These are phyloP conservation scores for Boletus semigastroideus DNA, from an alignment of 1,284 basidiomycete genomes.

Conservation along the genomic window DNA sequence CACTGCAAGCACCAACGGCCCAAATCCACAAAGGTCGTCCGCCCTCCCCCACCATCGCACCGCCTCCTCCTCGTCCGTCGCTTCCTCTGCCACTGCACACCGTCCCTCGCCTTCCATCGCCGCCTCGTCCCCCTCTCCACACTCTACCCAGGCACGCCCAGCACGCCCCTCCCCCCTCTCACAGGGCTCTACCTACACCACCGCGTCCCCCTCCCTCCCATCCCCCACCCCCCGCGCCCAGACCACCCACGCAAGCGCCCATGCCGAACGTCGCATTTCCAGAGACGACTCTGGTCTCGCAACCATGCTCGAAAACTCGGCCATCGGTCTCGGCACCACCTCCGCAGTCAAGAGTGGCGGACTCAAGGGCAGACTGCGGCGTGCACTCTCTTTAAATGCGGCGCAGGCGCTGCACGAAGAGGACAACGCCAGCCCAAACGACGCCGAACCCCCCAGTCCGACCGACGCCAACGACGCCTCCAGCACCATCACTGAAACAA, in stretches of 20 bases:
- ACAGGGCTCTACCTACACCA: slow-evolving; percentile 60
- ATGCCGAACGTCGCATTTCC: slow-evolving; percentile 70
- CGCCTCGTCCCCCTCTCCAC: slow-evolving; percentile 35
- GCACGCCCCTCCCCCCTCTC: slow-evolving; percentile 75
- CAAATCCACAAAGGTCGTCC: slow-evolving; percentile 29
- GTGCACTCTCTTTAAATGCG: slow-evolving; percentile 70
- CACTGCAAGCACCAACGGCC: slow-evolving; percentile 34
- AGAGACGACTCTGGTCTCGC: slow-evolving; percentile 74
- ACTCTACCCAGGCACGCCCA: slow-evolving; percentile 47
- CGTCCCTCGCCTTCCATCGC: slow-evolving; percentile 38
- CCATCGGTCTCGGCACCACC: slow-evolving; percentile 37
- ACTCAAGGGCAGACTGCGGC: slow-evolving; percentile 73
- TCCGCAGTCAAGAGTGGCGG: slow-evolving; percentile 54
- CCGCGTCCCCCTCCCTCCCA: slow-evolving; percentile 20
- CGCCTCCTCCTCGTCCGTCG: slow-evolving; percentile 45
- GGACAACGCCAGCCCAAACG: slow-evolving; percentile 35
- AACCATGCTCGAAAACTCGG: slow-evolving; percentile 52
- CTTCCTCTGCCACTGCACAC: slow-evolving; percentile 19
- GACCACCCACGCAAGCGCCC: slow-evolving; percentile 8
- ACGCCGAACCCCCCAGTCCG: slow-evolving; percentile 20
- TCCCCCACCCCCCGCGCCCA: slow-evolving; percentile 15
- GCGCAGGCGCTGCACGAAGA: slow-evolving; percentile 59
- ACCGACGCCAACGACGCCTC: slow-evolving; percentile 29
- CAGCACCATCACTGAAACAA: slow-evolving; percentile 24
- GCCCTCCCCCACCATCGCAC: slow-evolving; percentile 44